These are phyloP conservation scores for Cryptosporidium tyzzeri DNA, from an alignment of 169 alveolate genomes.

Conservation along the genomic window DNA sequence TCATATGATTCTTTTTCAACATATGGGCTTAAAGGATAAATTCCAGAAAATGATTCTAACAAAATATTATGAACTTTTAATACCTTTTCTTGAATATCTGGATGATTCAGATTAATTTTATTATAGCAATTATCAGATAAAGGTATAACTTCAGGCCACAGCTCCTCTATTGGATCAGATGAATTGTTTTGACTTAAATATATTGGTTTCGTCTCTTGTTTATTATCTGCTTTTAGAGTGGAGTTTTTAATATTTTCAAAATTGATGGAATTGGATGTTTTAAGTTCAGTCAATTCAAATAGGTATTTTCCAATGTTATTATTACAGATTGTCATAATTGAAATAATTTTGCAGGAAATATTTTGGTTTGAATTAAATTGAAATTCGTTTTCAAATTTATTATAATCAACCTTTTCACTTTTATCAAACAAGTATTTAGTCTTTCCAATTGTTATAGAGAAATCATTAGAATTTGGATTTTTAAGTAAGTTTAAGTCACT, in stretches of 20 bases:
- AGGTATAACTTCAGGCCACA: slow-evolving; percentile 45
- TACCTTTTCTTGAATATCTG: slow-evolving; percentile 15
- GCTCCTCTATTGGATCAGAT: background rate
- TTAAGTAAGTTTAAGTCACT: slow-evolving; percentile 22
- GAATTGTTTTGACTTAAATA: background rate
- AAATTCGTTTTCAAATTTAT: background rate
- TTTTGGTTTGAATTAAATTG: background rate
- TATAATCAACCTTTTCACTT: background rate
- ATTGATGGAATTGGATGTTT: background rate
- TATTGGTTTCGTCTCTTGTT: background rate
- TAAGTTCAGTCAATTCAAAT: background rate
- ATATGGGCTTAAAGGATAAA: background rate
- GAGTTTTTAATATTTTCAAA: background rate
- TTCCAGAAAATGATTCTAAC: background rate
- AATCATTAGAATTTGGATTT: slow-evolving; percentile 11
- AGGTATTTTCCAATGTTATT: slow-evolving; percentile 1
- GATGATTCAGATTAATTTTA: slow-evolving; percentile 5
- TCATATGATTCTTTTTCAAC: background rate
- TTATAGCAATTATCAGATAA: slow-evolving; percentile 36
- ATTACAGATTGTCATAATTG: background rate
- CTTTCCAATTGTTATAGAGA: slow-evolving; percentile 2
- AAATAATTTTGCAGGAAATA: background rate
- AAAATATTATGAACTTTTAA: background rate
- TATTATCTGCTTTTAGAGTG: background rate
- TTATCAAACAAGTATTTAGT: background rate